Evolutionary conservation across 2,329 filamentous ascomycete genomes (phyloP), one percentile per base, ranked within the genome.

Genomic region (Botrytis aclada): DNA sequence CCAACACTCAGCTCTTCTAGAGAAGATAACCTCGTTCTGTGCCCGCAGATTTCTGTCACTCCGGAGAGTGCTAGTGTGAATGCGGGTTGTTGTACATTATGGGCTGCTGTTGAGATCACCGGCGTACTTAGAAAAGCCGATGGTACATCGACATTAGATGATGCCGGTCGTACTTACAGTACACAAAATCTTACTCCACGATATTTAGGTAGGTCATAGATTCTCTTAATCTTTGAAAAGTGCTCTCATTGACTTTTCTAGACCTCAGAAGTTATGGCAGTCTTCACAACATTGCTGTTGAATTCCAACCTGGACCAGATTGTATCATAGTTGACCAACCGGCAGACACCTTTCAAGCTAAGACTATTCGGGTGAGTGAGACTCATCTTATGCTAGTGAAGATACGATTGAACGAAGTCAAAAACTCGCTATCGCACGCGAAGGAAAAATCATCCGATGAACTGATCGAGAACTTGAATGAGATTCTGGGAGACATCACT

Each of bases 391-490:
- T 80, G n/a, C 70, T 81, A 9, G 80, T 76, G 2, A 80, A 78
- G 67, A 69, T 81, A 20, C 73, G 73, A 39, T 73, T 81, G 18
- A 73, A 73, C 45, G 76, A 74, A 60, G 65, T 77, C n/a, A 74
- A 66, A 32, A 14, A 65, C 25, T 45, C 73, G 9, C 25, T 43
- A n/a, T 71, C 67, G 32, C 80, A 84, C 70, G 45, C 77, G 14
- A 81, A 81, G 45, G 82, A 84, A 64, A 63, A 66, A 29, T 84
- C 82, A 56, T 85, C 88, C 0, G 87, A 90, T 20, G 83, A 87
- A 58, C 81, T 90, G 45, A 88, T 91, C 25, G 84, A 87, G 37
- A 87, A 90, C 72, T 82, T 91, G 18, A 87, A 90, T 77, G 81
- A 83, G 43, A 85, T 89, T 72, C 84, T 91, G 4, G 87, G 88